These are phyloP conservation scores for Plasmodium falciparum DNA, from an alignment of 169 alveolate genomes.

Conservation along the genomic window DNA sequence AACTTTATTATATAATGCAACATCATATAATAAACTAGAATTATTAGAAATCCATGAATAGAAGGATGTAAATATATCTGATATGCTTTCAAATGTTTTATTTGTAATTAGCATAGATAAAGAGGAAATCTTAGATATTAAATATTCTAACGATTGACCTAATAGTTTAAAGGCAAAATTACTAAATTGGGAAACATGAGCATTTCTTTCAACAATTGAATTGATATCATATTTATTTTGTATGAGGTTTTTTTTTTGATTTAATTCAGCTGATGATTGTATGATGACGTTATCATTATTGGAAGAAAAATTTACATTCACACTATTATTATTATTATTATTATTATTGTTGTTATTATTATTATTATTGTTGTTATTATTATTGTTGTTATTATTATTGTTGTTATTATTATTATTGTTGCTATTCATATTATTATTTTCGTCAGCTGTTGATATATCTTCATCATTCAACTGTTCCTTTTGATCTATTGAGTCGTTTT, in stretches of 20 bases:
- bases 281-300: background rate
- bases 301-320: background rate
- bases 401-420: too few species aligned
- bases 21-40: slow-evolving; percentile 68
- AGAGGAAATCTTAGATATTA: slow-evolving; percentile 49
- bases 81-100: slow-evolving; percentile 66
- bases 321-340: background rate
- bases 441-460: slow-evolving; percentile 45
- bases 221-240: slow-evolving; percentile 68
- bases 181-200: slow-evolving; percentile 70
- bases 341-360: background rate
- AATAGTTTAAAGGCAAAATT: slow-evolving; percentile 58
- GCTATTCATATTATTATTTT: slow-evolving; percentile 1
- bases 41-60: slow-evolving; percentile 71
- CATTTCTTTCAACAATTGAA: slow-evolving; percentile 47
- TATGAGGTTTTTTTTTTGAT: slow-evolving; percentile 29
- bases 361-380: too few species aligned
- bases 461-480: slow-evolving; percentile 23
- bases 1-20: slow-evolving; percentile 64
- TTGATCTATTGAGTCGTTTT: background rate
- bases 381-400: too few species aligned
- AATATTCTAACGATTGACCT: slow-evolving; percentile 59
- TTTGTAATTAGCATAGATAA: slow-evolving; percentile 50
- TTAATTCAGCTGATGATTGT: slow-evolving; percentile 4
- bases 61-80: slow-evolving; percentile 61